Conservation (phyloP, 73 alveolate genomes). For the Vitrella brassicaformis region DNA sequence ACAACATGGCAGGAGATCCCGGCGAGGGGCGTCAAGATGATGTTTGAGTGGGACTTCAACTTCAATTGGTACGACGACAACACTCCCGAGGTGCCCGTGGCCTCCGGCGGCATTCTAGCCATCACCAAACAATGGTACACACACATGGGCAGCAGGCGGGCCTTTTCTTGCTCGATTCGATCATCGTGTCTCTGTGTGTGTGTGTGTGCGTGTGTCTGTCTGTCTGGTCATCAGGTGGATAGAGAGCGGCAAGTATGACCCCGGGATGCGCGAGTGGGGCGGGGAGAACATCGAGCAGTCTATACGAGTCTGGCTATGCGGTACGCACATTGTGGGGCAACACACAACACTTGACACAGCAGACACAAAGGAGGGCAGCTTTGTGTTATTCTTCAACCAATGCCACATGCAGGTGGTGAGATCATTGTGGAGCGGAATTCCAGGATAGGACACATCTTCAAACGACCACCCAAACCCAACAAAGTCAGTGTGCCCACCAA, state of each 20-base stretch:
- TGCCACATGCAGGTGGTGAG: too few species aligned
- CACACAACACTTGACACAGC: too few species aligned
- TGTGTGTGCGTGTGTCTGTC: too few species aligned
- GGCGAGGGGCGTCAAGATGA: not conserved
- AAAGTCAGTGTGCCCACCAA: too few species aligned
- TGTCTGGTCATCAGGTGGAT: too few species aligned
- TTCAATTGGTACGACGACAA: not conserved
- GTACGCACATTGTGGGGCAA: constrained; percentile 21
- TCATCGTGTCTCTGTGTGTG: too few species aligned
- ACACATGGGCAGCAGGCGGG: constrained; percentile 7
- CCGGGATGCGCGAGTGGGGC: constrained; percentile 23
- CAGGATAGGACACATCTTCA: not conserved
- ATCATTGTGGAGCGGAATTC: not conserved
- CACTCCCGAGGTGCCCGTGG: constrained; percentile 7
- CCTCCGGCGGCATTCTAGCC: constrained; percentile 19
- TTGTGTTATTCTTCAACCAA: too few species aligned
- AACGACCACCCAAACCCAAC: too few species aligned
- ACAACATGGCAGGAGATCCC: not conserved
- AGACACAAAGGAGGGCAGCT: too few species aligned
- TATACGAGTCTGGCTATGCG: constrained; percentile 23
- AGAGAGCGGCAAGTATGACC: constrained; percentile 30
- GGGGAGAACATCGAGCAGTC: constrained; percentile 38
- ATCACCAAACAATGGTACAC: constrained; percentile 11
- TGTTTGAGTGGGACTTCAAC: not conserved
- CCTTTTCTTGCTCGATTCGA: too few species aligned